Base-by-base conservation (phyloP, 768 basidiomycete species). In the Naematelia encephala region DNA sequence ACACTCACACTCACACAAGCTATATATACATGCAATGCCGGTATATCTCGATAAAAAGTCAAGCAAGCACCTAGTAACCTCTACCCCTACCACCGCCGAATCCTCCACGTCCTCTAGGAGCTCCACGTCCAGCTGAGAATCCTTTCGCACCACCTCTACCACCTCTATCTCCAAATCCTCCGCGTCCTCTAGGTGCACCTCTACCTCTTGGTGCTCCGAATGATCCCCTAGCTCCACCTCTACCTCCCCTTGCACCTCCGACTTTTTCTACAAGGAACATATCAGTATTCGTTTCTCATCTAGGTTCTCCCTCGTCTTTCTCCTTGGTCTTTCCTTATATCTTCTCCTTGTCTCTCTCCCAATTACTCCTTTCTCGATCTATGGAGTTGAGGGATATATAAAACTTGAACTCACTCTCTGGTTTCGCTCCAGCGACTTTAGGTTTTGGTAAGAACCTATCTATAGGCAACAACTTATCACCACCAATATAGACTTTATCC, bases 401-500 rank as follows among this genome's bases (percentile, higher is more conserved):
- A 43, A 13, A 11, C n/a, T 27, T 45, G 4, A 10, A 73, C 65
- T 47, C 57, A 66, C 64, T 69, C 66, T 65, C 59, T 55, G 64
- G 71, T 55, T 78, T 67, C 81, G 83, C 88, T 78, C 88, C 90
- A 58, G 78, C 82, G 19, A 82, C 81, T 81, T 96, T 98, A 54
- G 94, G 93, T 80, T 91, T 97, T 5, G 96, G 96, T 62, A 99
- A 81, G 80, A 99, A 99, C 66, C 96, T 82, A 62, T 99, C 96
- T 54, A 98, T 86, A 5, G 96, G 94, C 42, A 99, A 81, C 54
- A 98, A 84, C 79, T 97, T 98, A 81, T 99, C 96, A n/a, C 87
- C 87, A 42, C 86, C 90, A 73, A 99, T 97, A 78, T 90, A 99
- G 45, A 99, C 90, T 76, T 94, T 97, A 81, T 99, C 96, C 46